These are phyloP conservation scores for Plasmopara muralis DNA, from an alignment of 352 stramenopile species.

Conservation along the genomic window DNA sequence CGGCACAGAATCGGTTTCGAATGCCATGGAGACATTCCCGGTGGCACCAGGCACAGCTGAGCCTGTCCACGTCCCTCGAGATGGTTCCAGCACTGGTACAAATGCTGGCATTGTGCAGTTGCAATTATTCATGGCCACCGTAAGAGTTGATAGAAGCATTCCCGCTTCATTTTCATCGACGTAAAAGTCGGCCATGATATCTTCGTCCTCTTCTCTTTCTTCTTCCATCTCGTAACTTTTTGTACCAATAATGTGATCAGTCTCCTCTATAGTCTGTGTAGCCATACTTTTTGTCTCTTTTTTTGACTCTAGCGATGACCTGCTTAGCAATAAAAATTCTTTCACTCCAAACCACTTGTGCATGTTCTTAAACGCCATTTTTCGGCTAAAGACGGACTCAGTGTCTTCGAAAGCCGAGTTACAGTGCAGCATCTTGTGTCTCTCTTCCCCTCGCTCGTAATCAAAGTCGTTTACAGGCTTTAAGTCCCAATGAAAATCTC, in stretches of 20 bases:
- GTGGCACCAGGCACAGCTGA: constrained; percentile 58
- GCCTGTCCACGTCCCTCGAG: constrained; percentile 57
- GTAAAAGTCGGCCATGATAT: constrained; percentile 30
- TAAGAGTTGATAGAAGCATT: constrained; percentile 61
- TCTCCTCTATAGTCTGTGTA: neutral
- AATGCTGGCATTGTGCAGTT: constrained; percentile 80
- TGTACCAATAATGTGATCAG: neutral
- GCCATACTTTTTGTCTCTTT: constrained; percentile 13
- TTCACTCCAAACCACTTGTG: constrained; percentile 68
- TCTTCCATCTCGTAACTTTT: neutral
- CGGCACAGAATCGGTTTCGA: constrained; percentile 68
- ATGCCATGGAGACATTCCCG: constrained; percentile 66
- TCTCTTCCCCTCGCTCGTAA: constrained; percentile 1
- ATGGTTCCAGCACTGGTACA: constrained; percentile 50
- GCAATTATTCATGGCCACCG: constrained; percentile 67
- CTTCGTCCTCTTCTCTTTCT: constrained; percentile 4
- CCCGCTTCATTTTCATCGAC: constrained; percentile 63
- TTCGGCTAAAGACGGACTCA: constrained; percentile 19
- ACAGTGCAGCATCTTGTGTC: neutral
- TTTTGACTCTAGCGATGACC: constrained; percentile 21
- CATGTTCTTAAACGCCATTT: constrained; percentile 32
- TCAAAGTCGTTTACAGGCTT: constrained; percentile 1
- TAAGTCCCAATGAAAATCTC: constrained; percentile 38
- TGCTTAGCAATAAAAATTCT: constrained; percentile 57
- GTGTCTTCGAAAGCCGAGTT: constrained; percentile 16